Base-by-base conservation (phyloP, 176 grass and related monocot genomes). In the Carex parvula region DNA sequence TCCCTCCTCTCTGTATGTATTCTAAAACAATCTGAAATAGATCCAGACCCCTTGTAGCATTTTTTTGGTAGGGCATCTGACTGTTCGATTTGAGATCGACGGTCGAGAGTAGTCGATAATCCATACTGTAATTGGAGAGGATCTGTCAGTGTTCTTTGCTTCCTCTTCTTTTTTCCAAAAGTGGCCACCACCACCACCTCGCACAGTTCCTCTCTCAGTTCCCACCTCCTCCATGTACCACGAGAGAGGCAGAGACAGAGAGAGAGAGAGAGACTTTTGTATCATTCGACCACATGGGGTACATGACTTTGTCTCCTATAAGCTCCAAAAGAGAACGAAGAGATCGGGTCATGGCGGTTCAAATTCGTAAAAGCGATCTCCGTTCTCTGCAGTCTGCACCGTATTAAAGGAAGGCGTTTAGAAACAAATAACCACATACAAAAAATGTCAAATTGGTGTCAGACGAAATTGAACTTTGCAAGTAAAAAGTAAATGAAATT, bases 261-360 rank as follows among this genome's bases (percentile, higher is more conserved):
- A 73, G 16, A 69, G 16, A 79, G 22, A 58, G 75, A 79, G 75
- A 79, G 21, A 55, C 0, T 32, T 44, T 39, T 65, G 58, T 15
- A 65, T 82, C 66, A 82, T 67, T 48, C 0, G 63, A 24, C 37
- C 80, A 82, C 80, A 82, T 82, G 80, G 80, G 79, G 59, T 67
- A 26, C 41, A 67, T 67, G 62, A 42, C n/a, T 66, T 54, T 82
- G 80, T 82, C 80, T 82, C 63, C 80, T 24, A 52, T 63, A 66
- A 35, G 60, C 9, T 82, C 61, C 80, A 67, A 82, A 82, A 81
- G 33, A 24, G 15, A 82, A 60, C 33, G 50, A 46, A 52, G 60
- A 64, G 77, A 60, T 21, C 17, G 4, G 10, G 14, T 29, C 13
- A 15, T 10, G 17, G 70, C 3, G 79, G 75, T 54, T 79, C 50